Base-by-base conservation (phyloP, 2,329 filamentous ascomycete species). In the Rutstroemia sp. region DNA sequence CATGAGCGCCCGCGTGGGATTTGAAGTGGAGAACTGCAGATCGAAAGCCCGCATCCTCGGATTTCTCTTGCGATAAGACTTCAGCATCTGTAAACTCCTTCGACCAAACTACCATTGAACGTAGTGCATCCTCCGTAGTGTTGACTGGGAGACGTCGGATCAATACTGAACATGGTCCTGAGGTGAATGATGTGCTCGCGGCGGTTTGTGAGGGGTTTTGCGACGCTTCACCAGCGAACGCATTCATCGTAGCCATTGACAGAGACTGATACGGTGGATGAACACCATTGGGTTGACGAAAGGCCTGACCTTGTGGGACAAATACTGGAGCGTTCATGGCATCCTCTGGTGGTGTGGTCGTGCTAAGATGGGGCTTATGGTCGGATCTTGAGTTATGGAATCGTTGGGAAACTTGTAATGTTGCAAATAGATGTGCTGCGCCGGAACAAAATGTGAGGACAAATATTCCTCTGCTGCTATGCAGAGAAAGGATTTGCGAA, bases 21-120 rank as follows among this genome's bases (percentile, higher is more conserved):
- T 75, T 77, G 67, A 84, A 84, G 58, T 70, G 74, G 54, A 83
- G 65, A 34, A 83, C 63, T 23, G 80, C 81, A 1, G 78, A 77
- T 50, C 73, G 73, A 60, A 76, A 79, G 21, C 75, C 75, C 3
- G 71, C 64, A 59, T 83, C 79, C 38, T 76, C 72, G 5, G 77
- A 76, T 56, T 74, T 70, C 23, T 82, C 76, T 23, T 71, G 60
- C 1, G 78, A 71, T 4, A 83, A 68, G 25, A 84, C 69, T 61
- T 82, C 75, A 17, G 79, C 73, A 46, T 75, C 72, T 39, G 75
- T 66, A 12, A 82, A 70, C 39, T 83, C 80, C 62, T 83, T 75
- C 51, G 78, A 81, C 70, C 80, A 83, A 44, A 82, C 72, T 37
- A 81, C 73, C 80, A 84, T 83, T 30, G 80, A 68, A 48, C 76